These are phyloP conservation scores for Casuarina cunninghamiana DNA, from an alignment of 306 rosid species.

Conservation along the genomic window DNA sequence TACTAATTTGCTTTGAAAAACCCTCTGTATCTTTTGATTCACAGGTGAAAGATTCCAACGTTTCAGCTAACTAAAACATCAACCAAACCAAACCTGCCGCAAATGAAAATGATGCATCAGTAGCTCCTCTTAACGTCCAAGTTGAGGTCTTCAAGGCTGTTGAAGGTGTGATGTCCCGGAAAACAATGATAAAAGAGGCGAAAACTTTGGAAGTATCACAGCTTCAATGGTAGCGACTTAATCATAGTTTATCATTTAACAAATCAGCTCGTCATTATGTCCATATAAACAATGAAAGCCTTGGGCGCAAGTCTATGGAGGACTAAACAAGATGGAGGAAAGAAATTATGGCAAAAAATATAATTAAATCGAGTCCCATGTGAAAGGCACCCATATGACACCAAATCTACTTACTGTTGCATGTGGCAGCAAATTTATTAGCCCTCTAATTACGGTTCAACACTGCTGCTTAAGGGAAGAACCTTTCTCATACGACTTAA, in stretches of 20 bases:
- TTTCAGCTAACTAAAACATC: no score
- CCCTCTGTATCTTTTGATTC: no score
- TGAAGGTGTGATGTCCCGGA: constrained; percentile 12
- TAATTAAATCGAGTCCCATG: constrained; percentile 31
- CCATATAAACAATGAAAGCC: constrained; percentile 20
- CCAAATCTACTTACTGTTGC: constrained; percentile 27
- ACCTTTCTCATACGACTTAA: constrained; percentile 29
- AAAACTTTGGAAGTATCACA: constrained; percentile 22
- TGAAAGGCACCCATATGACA: constrained; percentile 41
- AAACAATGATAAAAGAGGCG: constrained; percentile 21
- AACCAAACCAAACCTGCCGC: no score
- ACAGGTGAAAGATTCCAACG: no score
- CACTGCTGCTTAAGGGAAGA: not conserved
- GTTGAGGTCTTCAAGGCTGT: constrained; percentile 35
- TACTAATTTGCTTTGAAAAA: no score
- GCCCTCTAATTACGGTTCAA: constrained; percentile 38
- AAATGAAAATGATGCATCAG: not conserved
- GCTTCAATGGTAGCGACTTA: constrained; percentile 35
- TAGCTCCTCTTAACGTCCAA: not conserved
- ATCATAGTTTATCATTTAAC: constrained; percentile 24
- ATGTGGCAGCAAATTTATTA: constrained; percentile 1
- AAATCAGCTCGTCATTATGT: constrained; percentile 29
- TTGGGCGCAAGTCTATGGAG: constrained; percentile 35
- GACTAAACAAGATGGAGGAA: not conserved
- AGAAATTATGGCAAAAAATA: not conserved